Conservation (phyloP, 1,284 basidiomycete species). For the Sanguinoderma infundibulare region DNA sequence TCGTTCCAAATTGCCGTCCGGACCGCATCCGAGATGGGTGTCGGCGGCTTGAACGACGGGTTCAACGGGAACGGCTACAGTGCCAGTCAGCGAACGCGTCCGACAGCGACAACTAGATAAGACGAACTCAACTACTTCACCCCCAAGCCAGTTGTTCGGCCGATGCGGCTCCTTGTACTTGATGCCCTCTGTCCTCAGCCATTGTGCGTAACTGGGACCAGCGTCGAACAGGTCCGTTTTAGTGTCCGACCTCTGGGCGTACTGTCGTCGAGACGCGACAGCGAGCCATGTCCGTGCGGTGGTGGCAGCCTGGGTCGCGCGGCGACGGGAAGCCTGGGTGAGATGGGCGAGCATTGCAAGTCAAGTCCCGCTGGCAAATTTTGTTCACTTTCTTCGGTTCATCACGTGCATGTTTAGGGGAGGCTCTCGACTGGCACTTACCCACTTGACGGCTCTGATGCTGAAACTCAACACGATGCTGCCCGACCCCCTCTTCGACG, state of each 20-base stretch:
- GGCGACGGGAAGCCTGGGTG: constrained; percentile 30
- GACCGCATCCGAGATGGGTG: constrained; percentile 68
- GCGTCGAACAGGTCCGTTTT: constrained; percentile 21
- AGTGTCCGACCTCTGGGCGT: constrained; percentile 22
- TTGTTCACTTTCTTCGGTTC: constrained; percentile 25
- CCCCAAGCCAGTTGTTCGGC: constrained; percentile 63
- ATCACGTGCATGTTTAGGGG: constrained; percentile 25
- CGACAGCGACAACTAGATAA: not conserved
- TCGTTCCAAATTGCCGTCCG: constrained; percentile 57
- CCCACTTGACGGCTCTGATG: not conserved
- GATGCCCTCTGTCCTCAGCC: constrained; percentile 41
- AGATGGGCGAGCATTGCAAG: constrained; percentile 38
- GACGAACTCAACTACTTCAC: constrained; percentile 55
- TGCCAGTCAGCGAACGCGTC: not conserved
- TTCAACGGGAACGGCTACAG: constrained; percentile 82
- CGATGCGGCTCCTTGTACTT: constrained; percentile 43
- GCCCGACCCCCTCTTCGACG: constrained; percentile 36
- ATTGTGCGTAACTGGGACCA: constrained; percentile 37
- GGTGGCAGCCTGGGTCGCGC: constrained; percentile 2
- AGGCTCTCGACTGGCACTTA: constrained; percentile 5
- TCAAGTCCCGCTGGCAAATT: constrained; percentile 29
- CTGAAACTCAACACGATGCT: constrained; percentile 1
- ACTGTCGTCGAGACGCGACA: constrained; percentile 22
- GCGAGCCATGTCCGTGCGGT: constrained; percentile 21
- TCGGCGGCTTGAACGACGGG: constrained; percentile 76